Percentiles rank a stretch among this genome's conserved stretches.
These are phyloP conservation scores for Globisporangium viniferum DNA, from an alignment of 352 stramenopile genomes.

Conservation along the genomic window DNA sequence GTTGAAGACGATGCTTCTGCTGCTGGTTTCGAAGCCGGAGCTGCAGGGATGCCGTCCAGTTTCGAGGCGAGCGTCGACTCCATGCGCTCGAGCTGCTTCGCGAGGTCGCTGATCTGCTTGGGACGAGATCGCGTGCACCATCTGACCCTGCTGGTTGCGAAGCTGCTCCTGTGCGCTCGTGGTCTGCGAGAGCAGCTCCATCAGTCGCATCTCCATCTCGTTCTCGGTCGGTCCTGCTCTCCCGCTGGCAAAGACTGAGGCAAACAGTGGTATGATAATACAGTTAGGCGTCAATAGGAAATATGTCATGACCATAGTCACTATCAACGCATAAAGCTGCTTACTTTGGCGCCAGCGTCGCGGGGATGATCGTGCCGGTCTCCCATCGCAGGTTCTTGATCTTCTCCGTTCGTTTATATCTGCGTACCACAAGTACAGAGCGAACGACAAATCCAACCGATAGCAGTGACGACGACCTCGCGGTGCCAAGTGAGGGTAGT, in stretches of 20 bases:
- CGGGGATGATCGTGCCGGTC: slow-evolving; percentile 84
- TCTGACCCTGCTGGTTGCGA: slow-evolving; percentile 73
- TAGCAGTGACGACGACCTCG: no score
- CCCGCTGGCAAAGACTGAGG: slow-evolving; percentile 69
- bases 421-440: slow-evolving; percentile 8
- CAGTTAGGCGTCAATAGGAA: no score
- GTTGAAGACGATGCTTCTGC: background rate
- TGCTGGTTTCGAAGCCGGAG: background rate
- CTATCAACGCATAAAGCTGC: background rate
- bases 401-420: slow-evolving; percentile 77
- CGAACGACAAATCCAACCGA: no score
- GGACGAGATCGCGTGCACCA: slow-evolving; percentile 71
- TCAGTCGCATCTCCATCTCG: slow-evolving; percentile 73
- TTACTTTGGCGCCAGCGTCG: slow-evolving; percentile 66
- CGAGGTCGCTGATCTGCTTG: slow-evolving; percentile 75
- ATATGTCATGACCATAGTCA: background rate
- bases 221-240: slow-evolving; percentile 41
- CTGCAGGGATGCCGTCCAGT: background rate
- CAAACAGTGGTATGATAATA: background rate
- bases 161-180: slow-evolving; percentile 80
- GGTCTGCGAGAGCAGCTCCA: slow-evolving; percentile 77
- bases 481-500: no score
- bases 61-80: slow-evolving; percentile 44
- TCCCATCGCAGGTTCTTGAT: slow-evolving; percentile 90
- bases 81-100: slow-evolving; percentile 80